Evolutionary conservation across 2,329 filamentous ascomycete genomes (phyloP).

Genomic region (Penicillium olsonii): DNA sequence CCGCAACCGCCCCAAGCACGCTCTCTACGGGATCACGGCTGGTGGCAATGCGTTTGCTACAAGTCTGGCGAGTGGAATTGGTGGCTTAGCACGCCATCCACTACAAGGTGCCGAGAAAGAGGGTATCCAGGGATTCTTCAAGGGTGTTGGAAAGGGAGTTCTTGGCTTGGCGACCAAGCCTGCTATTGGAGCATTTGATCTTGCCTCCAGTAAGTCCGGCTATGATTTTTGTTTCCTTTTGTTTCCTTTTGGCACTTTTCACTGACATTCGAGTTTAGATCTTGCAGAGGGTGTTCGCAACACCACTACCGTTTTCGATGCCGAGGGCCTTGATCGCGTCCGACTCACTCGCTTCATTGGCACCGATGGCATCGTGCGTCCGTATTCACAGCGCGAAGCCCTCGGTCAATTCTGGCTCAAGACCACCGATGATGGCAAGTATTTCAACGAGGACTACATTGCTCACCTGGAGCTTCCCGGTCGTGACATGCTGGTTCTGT

Average conservation of each 20-base stretch:
- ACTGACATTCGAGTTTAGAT: constrained; percentile 46
- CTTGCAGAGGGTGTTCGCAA: constrained; percentile 97
- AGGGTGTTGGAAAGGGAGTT: constrained; percentile 93
- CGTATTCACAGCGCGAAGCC: constrained; percentile 91
- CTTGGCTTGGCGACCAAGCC: constrained; percentile 95
- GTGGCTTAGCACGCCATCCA: constrained; percentile 88
- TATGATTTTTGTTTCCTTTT: too few relatives aligned
- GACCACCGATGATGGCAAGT: constrained; percentile 94
- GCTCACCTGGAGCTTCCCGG: constrained; percentile 89
- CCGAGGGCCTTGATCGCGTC: constrained; percentile 88
- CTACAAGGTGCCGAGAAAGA: constrained; percentile 95
- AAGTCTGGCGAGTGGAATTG: constrained; percentile 89
- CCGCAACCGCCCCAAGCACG: constrained; percentile 94
- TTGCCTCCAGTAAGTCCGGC: constrained; percentile 68
- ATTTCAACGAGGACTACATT: constrained; percentile 97
- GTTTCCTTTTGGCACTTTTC: background rate
- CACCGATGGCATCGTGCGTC: constrained; percentile 87
- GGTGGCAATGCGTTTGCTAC: constrained; percentile 94
- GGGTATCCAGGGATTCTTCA: constrained; percentile 91
- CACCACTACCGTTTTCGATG: constrained; percentile 97
- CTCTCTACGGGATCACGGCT: constrained; percentile 90
- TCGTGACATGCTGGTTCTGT: constrained; percentile 85
- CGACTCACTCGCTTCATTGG: constrained; percentile 92
- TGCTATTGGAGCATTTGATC: constrained; percentile 92
- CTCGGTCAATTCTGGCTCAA: constrained; percentile 99